These are phyloP conservation scores for Dissophora globulifera DNA, from an alignment of 192 early-diverging fungal species.

Conservation along the genomic window DNA sequence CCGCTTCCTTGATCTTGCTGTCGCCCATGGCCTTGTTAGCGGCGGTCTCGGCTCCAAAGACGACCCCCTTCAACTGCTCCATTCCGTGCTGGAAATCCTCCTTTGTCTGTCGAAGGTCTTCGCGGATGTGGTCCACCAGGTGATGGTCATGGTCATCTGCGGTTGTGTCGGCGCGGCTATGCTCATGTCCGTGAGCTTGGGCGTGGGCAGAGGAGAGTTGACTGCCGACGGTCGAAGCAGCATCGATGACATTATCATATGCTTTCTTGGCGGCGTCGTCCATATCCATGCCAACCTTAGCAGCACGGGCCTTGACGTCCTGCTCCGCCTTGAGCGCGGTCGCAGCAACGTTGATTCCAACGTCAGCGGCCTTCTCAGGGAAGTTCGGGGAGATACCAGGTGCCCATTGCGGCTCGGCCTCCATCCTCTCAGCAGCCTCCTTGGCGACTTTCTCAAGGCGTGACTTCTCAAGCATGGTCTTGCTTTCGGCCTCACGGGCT, in stretches of 20 bases:
- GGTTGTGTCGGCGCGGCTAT: not conserved
- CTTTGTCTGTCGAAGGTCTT: slow-evolving; percentile 26
- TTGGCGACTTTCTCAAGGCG: not conserved
- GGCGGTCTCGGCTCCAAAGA: slow-evolving; percentile 29
- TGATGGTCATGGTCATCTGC: slow-evolving; percentile 1
- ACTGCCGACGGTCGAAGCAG: slow-evolving; percentile 13
- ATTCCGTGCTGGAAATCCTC: slow-evolving; percentile 25
- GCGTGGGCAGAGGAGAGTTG: slow-evolving; percentile 1
- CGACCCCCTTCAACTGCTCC: slow-evolving; percentile 14
- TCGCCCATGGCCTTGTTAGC: slow-evolving; percentile 5
- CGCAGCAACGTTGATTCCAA: slow-evolving; percentile 19
- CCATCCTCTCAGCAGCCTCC: slow-evolving; percentile 1
- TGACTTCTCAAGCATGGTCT: not conserved
- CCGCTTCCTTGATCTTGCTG: slow-evolving; percentile 4
- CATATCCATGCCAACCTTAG: slow-evolving; percentile 4
- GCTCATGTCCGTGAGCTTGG: slow-evolving; percentile 20
- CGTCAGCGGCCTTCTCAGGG: slow-evolving; percentile 5
- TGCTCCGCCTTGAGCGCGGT: slow-evolving; percentile 31
- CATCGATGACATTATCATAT: slow-evolving; percentile 46
- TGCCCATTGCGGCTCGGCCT: too few relatives aligned
- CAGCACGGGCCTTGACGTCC: slow-evolving; percentile 24
- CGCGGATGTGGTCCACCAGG: slow-evolving; percentile 40
- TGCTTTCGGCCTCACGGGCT: not conserved
- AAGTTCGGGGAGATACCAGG: too few relatives aligned
- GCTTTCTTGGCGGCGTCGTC: slow-evolving; percentile 35